phyloP scores from a whole-genome alignment of 202 grass and related monocot species.

The Carex sylvatica region DNA sequence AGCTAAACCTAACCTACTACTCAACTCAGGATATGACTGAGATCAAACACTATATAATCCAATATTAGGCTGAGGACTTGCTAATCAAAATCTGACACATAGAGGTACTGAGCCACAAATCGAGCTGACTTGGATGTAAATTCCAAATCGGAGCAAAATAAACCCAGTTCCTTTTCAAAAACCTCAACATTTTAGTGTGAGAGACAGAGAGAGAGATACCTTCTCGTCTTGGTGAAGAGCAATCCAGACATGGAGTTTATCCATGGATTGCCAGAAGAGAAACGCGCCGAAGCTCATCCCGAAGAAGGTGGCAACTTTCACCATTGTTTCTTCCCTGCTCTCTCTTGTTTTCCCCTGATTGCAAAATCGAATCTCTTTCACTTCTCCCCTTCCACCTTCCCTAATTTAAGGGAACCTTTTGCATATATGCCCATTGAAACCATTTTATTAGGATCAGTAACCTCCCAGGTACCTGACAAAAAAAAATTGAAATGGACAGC shows the following conservation, averaged over 20 bases:
- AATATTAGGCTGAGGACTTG: background rate
- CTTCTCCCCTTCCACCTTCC: background rate
- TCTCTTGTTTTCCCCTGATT: slow-evolving; percentile 4
- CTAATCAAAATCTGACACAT: background rate
- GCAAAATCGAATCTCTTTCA: background rate
- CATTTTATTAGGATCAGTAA: background rate
- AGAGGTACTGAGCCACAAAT: background rate
- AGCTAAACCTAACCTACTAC: background rate
- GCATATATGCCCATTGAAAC: background rate
- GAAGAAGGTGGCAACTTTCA: slow-evolving; percentile 84
- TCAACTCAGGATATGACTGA: background rate
- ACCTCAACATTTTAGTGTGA: background rate
- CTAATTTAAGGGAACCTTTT: background rate
- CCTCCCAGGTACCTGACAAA: too few species aligned
- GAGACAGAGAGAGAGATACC: slow-evolving; percentile 32
- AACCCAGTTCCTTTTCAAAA: background rate
- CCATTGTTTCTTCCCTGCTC: slow-evolving; percentile 48
- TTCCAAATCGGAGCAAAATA: background rate
- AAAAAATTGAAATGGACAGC: too few species aligned
- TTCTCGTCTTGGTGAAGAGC: slow-evolving; percentile 97
- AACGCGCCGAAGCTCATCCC: slow-evolving; percentile 89
- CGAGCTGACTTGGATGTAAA: background rate
- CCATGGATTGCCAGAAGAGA: slow-evolving; percentile 96
- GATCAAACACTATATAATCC: background rate
- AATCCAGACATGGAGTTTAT: slow-evolving; percentile 88